Percentiles rank a stretch among this genome's conserved stretches.
phyloP scores from a whole-genome alignment of 2,329 filamentous ascomycete genomes.

The Aureobasidium sp. region DNA sequence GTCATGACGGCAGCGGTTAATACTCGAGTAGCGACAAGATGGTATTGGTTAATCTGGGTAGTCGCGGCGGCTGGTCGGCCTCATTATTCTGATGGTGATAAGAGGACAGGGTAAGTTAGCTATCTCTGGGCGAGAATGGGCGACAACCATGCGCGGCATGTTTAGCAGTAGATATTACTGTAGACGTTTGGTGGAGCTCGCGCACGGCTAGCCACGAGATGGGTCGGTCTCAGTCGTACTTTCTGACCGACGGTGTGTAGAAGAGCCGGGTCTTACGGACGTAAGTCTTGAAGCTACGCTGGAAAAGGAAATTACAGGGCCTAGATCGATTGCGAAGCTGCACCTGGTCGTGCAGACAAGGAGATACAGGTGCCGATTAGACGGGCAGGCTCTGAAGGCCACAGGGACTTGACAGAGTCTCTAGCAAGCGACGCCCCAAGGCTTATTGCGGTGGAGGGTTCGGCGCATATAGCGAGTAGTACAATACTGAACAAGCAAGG shows the following conservation, averaged over 20 bases:
- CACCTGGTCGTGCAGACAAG: background rate
- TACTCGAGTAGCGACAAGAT: background rate
- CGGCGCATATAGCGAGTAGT: background rate
- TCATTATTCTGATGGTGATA: background rate
- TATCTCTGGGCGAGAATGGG: background rate
- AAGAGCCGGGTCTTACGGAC: conserved; percentile 1
- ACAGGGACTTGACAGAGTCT: background rate
- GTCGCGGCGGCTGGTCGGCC: background rate
- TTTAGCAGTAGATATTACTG: background rate
- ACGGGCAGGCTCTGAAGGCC: background rate
- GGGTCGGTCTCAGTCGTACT: background rate
- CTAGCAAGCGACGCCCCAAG: background rate
- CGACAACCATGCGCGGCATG: background rate
- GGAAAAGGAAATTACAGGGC: conserved; percentile 1
- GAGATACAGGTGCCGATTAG: background rate
- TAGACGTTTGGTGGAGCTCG: conserved; percentile 1
- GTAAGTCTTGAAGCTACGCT: background rate
- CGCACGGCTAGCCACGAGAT: background rate
- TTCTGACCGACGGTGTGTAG: background rate
- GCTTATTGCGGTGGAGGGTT: background rate
- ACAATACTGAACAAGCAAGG: background rate
- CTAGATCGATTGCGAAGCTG: background rate
- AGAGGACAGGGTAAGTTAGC: background rate
- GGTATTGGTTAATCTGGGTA: background rate
- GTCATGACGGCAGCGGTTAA: background rate